These are phyloP conservation scores for Fomitopsis pinicola DNA, from an alignment of 1,284 basidiomycete species.

Conservation along the genomic window DNA sequence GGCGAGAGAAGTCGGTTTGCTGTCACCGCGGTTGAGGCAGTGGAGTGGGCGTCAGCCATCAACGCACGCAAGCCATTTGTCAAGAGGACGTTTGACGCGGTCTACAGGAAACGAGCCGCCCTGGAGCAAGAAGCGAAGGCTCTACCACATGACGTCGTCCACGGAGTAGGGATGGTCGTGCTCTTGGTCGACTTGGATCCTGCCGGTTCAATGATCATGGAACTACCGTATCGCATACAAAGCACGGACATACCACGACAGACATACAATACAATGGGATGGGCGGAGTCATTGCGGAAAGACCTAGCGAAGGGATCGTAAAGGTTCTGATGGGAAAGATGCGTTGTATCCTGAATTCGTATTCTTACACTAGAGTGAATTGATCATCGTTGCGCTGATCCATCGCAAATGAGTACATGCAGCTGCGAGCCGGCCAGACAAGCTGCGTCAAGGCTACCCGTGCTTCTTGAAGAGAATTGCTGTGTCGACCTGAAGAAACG, in stretches of 20 bases:
- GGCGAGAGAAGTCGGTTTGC: background rate
- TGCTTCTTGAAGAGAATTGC: background rate
- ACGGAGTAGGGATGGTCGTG: background rate
- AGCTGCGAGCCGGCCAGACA: too few species aligned
- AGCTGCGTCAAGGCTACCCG: background rate
- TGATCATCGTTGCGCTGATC: too few species aligned
- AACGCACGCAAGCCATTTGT: background rate
- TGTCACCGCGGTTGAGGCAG: background rate
- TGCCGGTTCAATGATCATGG: background rate
- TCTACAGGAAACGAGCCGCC: background rate
- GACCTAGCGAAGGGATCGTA: background rate
- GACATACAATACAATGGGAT: background rate
- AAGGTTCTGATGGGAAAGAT: too few species aligned
- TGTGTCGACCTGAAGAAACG: background rate
- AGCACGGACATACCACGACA: background rate
- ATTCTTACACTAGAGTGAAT: too few species aligned
- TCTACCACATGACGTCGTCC: background rate
- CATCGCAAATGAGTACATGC: too few species aligned
- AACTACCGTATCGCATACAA: background rate
- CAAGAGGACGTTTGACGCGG: background rate
- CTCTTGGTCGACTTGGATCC: background rate
- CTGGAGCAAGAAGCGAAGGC: background rate
- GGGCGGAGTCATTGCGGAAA: background rate
- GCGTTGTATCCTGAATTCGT: too few species aligned
- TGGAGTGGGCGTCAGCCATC: background rate